phyloP scores from a whole-genome alignment of 2,329 filamentous ascomycete genomes.

The Ophioceras dolichostomum region DNA sequence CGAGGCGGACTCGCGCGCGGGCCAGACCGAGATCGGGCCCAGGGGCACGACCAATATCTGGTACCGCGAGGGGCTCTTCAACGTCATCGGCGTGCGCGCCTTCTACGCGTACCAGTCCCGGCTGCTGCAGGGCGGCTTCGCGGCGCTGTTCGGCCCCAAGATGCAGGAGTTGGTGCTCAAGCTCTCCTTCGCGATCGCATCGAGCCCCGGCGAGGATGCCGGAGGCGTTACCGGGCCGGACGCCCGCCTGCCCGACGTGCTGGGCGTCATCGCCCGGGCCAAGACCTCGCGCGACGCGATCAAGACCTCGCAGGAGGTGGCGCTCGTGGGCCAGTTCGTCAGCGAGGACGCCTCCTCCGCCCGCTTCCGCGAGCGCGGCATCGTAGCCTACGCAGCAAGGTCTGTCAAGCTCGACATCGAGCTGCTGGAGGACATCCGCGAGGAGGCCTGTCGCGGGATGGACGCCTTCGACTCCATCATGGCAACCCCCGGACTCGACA shows the following conservation, averaged over 20 bases:
- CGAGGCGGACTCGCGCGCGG: slow-evolving; percentile 10
- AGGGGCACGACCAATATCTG: slow-evolving; percentile 29
- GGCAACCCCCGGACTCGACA: too few relatives aligned
- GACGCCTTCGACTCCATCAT: slow-evolving; percentile 31
- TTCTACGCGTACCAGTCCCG: slow-evolving; percentile 36
- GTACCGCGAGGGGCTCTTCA: slow-evolving; percentile 31
- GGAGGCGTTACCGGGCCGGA: slow-evolving; percentile 11
- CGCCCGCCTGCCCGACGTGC: slow-evolving; percentile 30
- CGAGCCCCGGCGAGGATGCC: slow-evolving; percentile 13
- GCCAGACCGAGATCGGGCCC: slow-evolving; percentile 10
- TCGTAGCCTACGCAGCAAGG: slow-evolving; percentile 35
- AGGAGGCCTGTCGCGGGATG: slow-evolving; percentile 40
- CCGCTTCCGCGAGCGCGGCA: slow-evolving; percentile 37
- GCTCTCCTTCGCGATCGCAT: slow-evolving; percentile 35
- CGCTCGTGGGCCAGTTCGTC: slow-evolving; percentile 35
- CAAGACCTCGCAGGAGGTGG: slow-evolving; percentile 32
- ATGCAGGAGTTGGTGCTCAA: slow-evolving; percentile 39
- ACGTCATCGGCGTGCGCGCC: slow-evolving; percentile 22
- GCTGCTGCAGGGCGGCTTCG: slow-evolving; percentile 35
- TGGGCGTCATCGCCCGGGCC: slow-evolving; percentile 25
- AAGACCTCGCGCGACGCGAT: slow-evolving; percentile 32
- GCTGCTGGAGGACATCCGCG: slow-evolving; percentile 37
- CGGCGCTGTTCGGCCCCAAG: slow-evolving; percentile 35
- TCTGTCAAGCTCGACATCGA: slow-evolving; percentile 38
- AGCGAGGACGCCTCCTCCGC: slow-evolving; percentile 26